Percentiles rank a stretch among this genome's conserved stretches.
Conservation (phyloP, 768 basidiomycete species). For the Clavulina sp. region DNA sequence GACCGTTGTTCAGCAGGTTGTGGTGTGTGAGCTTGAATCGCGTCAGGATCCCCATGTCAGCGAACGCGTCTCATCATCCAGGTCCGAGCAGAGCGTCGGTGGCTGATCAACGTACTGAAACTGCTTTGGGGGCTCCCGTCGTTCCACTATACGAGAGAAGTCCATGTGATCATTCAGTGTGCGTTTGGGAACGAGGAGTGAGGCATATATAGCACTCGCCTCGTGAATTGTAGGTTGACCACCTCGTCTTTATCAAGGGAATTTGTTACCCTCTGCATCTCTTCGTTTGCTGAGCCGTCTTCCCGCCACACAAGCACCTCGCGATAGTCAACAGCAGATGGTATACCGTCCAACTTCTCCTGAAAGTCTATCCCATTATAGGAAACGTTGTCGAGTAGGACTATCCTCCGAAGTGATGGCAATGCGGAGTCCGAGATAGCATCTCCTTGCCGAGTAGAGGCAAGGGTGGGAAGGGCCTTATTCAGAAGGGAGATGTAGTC, state of each 20-base stretch:
- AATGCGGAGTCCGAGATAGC: slow-evolving; percentile 36
- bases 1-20: slow-evolving; percentile 62
- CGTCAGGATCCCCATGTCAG: neutral
- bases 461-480: slow-evolving; percentile 39
- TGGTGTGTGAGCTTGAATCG: slow-evolving; percentile 49
- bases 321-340: slow-evolving; percentile 47
- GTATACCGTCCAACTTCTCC: slow-evolving; percentile 25
- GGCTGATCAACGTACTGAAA: slow-evolving; percentile 36
- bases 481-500: slow-evolving; percentile 43
- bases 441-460: slow-evolving; percentile 30
- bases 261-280: slow-evolving; percentile 26
- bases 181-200: neutral
- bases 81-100: neutral
- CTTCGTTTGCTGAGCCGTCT: slow-evolving; percentile 25
- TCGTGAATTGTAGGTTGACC: slow-evolving; percentile 74
- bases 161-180: slow-evolving; percentile 5
- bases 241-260: slow-evolving; percentile 44
- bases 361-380: slow-evolving; percentile 23
- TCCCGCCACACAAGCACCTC: slow-evolving; percentile 56
- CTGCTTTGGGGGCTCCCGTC: slow-evolving; percentile 67
- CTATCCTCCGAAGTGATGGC: slow-evolving; percentile 42
- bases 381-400: slow-evolving; percentile 42
- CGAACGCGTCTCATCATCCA: neutral
- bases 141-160: slow-evolving; percentile 37
- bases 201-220: slow-evolving; percentile 24